phyloP scores from a whole-genome alignment of 805 yeast species.

The Priceomyces haplophilus region DNA sequence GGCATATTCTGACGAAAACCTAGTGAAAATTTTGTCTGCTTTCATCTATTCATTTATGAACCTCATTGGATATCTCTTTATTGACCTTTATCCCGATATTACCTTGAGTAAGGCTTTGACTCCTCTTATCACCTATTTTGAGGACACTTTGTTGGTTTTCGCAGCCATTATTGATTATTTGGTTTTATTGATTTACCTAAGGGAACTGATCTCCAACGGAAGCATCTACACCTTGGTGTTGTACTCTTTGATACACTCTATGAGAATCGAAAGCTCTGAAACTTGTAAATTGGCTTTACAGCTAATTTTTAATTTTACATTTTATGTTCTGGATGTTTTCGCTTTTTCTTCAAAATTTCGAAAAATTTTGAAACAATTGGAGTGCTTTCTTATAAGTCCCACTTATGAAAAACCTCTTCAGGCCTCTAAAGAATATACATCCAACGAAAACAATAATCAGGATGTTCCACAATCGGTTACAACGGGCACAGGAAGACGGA shows the following conservation, averaged over 20 bases:
- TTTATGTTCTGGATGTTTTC: neutral
- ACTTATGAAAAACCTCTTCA: neutral
- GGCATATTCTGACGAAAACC: constrained; percentile 14
- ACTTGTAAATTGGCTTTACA: constrained; percentile 8
- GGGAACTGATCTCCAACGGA: constrained; percentile 6
- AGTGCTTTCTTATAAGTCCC: neutral
- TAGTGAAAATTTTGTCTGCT: constrained; percentile 24
- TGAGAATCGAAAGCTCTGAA: constrained; percentile 13
- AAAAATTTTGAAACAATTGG: neutral
- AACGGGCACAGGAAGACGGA: neutral
- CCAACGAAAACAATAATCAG: neutral
- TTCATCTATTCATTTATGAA: constrained; percentile 28
- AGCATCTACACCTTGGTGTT: constrained; percentile 6
- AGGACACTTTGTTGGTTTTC: constrained; percentile 12
- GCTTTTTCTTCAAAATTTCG: neutral
- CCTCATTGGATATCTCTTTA: constrained; percentile 16
- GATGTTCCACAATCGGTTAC: too few species aligned
- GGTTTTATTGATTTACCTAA: constrained; percentile 9
- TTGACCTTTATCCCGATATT: constrained; percentile 16
- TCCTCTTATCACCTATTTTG: constrained; percentile 17
- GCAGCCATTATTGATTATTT: constrained; percentile 15
- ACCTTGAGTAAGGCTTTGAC: constrained; percentile 11
- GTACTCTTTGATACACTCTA: constrained; percentile 10
- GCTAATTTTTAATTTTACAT: neutral
- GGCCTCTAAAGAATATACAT: neutral